A percentile compares a stretch with the other conserved stretches of the same genome.
phyloP scores from a whole-genome alignment of 176 grass and related monocot genomes.

The Hordeum marinum region DNA sequence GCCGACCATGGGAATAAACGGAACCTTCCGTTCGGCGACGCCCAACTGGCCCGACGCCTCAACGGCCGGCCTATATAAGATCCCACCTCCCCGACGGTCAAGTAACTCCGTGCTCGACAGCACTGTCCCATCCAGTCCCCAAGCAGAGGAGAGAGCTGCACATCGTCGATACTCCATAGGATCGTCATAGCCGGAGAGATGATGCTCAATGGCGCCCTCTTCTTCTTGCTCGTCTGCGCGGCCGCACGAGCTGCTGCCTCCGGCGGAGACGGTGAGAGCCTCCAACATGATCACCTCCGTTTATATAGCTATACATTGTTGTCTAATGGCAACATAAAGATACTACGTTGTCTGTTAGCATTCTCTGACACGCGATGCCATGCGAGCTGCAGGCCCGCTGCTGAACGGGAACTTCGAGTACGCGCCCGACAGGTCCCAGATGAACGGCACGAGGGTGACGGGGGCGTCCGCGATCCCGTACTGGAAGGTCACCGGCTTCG shows the following conservation, averaged over 20 bases:
- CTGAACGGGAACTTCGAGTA: constrained; percentile 37
- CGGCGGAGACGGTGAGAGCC: constrained; percentile 13
- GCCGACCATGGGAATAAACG: too few species aligned
- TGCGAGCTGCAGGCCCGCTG: constrained; percentile 3
- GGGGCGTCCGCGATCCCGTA: not conserved
- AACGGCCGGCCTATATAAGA: too few species aligned
- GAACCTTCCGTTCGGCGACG: too few species aligned
- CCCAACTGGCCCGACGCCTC: too few species aligned
- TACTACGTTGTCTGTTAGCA: too few species aligned
- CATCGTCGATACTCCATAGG: not conserved
- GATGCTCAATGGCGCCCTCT: not conserved
- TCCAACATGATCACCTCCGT: not conserved
- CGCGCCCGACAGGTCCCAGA: not conserved
- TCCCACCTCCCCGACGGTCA: too few species aligned
- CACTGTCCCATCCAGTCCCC: not conserved
- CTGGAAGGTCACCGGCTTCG: constrained; percentile 27
- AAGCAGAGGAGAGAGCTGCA: not conserved
- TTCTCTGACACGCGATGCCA: too few species aligned
- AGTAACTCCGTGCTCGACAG: not conserved
- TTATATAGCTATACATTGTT: too few species aligned
- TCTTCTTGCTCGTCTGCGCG: not conserved
- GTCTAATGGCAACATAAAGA: too few species aligned
- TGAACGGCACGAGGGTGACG: constrained; percentile 7
- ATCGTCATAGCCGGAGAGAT: not conserved
- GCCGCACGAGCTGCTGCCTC: not conserved